These are phyloP conservation scores for Microbotryum scabiosae DNA, from an alignment of 1,284 basidiomycete genomes.

Conservation along the genomic window DNA sequence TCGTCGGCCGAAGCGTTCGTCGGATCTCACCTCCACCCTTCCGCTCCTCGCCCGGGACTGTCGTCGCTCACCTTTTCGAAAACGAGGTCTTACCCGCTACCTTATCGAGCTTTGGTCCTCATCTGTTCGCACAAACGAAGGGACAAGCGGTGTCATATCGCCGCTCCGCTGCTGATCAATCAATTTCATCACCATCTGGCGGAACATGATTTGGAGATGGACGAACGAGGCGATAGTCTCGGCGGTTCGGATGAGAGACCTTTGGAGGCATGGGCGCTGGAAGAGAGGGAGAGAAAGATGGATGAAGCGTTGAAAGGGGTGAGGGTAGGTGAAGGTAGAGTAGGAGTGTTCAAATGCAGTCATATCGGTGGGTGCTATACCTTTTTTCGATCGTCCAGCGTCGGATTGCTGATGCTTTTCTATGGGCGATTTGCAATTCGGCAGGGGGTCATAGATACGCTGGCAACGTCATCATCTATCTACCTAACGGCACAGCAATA, in stretches of 20 bases:
- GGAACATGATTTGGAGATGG: conserved; percentile 60
- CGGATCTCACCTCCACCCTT: conserved; percentile 44
- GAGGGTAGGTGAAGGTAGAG: conserved; percentile 46
- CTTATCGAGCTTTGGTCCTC: conserved; percentile 61
- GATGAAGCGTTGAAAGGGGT: conserved; percentile 46
- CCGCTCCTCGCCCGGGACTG: neutral
- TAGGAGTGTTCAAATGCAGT: conserved; percentile 72
- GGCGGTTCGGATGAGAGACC: conserved; percentile 44
- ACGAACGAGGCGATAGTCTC: conserved; percentile 64
- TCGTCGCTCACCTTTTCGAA: conserved; percentile 32
- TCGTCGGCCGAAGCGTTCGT: too few species aligned
- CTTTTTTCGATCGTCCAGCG: too few species aligned
- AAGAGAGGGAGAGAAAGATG: conserved; percentile 44
- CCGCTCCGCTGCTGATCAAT: conserved; percentile 67
- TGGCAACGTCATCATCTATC: conserved; percentile 83
- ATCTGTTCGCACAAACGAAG: conserved; percentile 84
- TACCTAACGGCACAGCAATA: conserved; percentile 69
- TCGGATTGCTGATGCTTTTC: too few species aligned
- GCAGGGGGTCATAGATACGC: conserved; percentile 78
- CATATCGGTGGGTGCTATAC: conserved; percentile 49
- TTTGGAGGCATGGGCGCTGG: conserved; percentile 44
- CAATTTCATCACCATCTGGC: conserved; percentile 46
- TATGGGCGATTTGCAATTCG: neutral
- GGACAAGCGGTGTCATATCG: conserved; percentile 80
- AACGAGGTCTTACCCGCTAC: conserved; percentile 47